These are phyloP conservation scores for Fusarium sp. DNA, from an alignment of 2,329 filamentous ascomycete species.

Conservation along the genomic window DNA sequence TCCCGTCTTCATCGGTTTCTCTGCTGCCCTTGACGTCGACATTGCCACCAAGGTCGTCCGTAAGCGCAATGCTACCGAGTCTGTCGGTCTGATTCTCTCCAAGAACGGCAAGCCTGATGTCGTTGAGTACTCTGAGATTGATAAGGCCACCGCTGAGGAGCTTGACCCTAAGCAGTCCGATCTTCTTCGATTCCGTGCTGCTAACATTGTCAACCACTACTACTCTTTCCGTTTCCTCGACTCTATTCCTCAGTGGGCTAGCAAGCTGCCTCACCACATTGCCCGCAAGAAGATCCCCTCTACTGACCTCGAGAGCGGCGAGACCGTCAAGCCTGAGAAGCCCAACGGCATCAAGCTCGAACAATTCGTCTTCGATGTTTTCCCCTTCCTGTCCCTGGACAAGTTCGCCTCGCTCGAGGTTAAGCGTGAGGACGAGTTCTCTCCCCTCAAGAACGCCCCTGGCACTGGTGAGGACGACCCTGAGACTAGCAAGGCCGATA, in stretches of 20 bases:
- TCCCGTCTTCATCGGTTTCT: constrained; percentile 94
- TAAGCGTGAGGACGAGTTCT: constrained; percentile 97
- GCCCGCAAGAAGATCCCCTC: constrained; percentile 98
- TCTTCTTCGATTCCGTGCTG: constrained; percentile 94
- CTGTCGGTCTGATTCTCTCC: constrained; percentile 91
- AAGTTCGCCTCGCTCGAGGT: constrained; percentile 98
- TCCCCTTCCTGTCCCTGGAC: constrained; percentile 85
- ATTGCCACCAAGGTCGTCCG: constrained; percentile 99
- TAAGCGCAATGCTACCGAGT: constrained; percentile 96
- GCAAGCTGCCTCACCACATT: constrained; percentile 93
- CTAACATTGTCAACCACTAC: constrained; percentile 99
- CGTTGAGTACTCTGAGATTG: constrained; percentile 98
- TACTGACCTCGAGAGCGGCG: constrained; percentile 80
- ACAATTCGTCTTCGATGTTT: constrained; percentile 99
- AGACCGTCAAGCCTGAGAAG: constrained; percentile 89
- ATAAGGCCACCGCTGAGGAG: constrained; percentile 87
- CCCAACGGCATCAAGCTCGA: constrained; percentile 99
- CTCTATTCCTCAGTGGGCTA: constrained; percentile 86
- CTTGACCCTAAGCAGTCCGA: constrained; percentile 83
- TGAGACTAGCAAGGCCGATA: constrained; percentile 91
- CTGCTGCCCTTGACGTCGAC: constrained; percentile 87
- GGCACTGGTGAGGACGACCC: constrained; percentile 93
- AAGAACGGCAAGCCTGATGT: constrained; percentile 98
- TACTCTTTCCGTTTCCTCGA: constrained; percentile 96
- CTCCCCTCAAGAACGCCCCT: constrained; percentile 89